phyloP scores from a whole-genome alignment of 371 early-diverging fungal species.

The Rhizomucor pusillus region DNA sequence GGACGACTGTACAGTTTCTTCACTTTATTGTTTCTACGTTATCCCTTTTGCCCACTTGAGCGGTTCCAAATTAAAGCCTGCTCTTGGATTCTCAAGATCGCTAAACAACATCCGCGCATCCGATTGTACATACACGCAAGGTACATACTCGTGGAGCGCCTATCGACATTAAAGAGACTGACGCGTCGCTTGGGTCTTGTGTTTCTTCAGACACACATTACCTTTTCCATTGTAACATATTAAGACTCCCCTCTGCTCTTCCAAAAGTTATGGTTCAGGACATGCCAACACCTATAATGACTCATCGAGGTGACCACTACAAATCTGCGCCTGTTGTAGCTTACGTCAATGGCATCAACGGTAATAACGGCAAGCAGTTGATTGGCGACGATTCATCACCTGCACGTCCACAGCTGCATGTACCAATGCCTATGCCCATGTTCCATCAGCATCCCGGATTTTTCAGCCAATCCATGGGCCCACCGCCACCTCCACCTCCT shows the following conservation, averaged over 20 bases:
- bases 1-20: background rate
- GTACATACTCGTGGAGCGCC: background rate
- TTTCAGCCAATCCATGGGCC: slow-evolving; percentile 3
- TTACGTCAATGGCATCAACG: slow-evolving; percentile 9
- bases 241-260: background rate
- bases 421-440: slow-evolving; percentile 19
- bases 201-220: background rate
- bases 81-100: background rate
- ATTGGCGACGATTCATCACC: slow-evolving; percentile 4
- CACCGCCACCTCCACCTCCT: slow-evolving; percentile 9
- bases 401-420: slow-evolving; percentile 7
- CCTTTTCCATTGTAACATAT: slow-evolving; percentile 10
- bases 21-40: background rate
- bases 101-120: background rate
- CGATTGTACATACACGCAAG: background rate
- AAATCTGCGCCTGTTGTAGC: slow-evolving; percentile 1
- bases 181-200: background rate
- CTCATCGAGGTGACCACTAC: slow-evolving; percentile 4
- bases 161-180: background rate
- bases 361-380: background rate
- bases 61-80: no score
- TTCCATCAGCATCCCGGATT: slow-evolving; percentile 8
- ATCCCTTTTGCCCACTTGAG: background rate
- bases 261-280: slow-evolving; percentile 14
- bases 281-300: slow-evolving; percentile 14